Percentiles rank a stretch among this genome's conserved stretches.
phyloP scores from a whole-genome alignment of 805 yeast genomes.

The Candida coleopterorum region DNA sequence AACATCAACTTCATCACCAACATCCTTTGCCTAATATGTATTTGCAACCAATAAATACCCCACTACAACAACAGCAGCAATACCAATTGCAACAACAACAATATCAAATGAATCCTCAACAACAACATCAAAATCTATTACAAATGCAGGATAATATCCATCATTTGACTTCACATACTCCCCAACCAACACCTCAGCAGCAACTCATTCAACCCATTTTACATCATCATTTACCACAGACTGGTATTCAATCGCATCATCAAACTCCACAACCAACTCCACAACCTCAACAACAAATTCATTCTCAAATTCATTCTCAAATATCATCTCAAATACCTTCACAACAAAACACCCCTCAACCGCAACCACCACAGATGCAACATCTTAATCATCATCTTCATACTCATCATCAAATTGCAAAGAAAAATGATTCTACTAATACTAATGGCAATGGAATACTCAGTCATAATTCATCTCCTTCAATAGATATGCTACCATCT shows the following conservation, averaged over 20 bases:
- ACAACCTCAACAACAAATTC: slow-evolving; percentile 7
- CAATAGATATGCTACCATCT: slow-evolving; percentile 6
- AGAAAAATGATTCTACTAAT: too few relatives aligned
- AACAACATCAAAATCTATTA: slow-evolving; percentile 7
- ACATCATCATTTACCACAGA: slow-evolving; percentile 6
- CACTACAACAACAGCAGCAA: slow-evolving; percentile 12
- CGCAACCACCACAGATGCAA: slow-evolving; percentile 11
- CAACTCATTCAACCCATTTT: slow-evolving; percentile 5
- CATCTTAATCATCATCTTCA: slow-evolving; percentile 4
- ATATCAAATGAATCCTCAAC: slow-evolving; percentile 4
- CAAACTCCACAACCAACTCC: slow-evolving; percentile 8
- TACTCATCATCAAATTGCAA: neutral
- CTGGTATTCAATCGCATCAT: slow-evolving; percentile 8
- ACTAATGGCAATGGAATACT: too few relatives aligned
- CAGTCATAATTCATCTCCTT: slow-evolving; percentile 1
- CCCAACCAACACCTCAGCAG: slow-evolving; percentile 8
- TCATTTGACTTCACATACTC: slow-evolving; percentile 5
- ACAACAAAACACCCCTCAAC: slow-evolving; percentile 4
- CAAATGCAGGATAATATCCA: slow-evolving; percentile 8
- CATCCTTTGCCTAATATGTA: slow-evolving; percentile 6
- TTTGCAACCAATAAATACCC: slow-evolving; percentile 5
- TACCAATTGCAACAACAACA: slow-evolving; percentile 11
- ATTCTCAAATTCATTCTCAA: slow-evolving; percentile 8
- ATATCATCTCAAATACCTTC: slow-evolving; percentile 5
- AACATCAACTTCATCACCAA: slow-evolving; percentile 7